Base-by-base conservation (phyloP, 2,329 filamentous ascomycete species). In the Hymenoscyphus occultus region DNA sequence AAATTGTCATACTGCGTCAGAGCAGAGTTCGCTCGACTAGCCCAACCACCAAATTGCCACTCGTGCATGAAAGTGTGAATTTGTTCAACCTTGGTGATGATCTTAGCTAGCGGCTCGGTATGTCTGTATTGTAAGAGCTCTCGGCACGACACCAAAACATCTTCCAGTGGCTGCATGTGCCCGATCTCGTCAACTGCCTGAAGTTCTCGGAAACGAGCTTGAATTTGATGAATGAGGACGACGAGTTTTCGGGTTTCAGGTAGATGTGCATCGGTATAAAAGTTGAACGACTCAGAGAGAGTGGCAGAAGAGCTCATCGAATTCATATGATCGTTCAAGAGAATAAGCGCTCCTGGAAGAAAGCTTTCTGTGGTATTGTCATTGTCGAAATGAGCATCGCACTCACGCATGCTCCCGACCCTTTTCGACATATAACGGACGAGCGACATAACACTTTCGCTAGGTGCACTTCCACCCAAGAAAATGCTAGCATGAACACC, bases 1-100 rank as follows among this genome's bases (percentile, higher is more conserved):
- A 98, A 79, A 56, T 87, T 84, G 67, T 96, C 89, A 70, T 96
- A 93, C 1, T 93, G 80, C 10, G 82, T 76, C 0, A 84, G 82
- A 1, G 89, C 90, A 10, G 86, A 90, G 75, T 91, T 91, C 45
- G 90, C 86, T 68, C 87, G 87, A 79, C 92, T 96, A 2, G 94
- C 93, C 77, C 97, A 93, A 54, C 90, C 88, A 40, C 86, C 86
- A 74, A 87, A 87, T 76, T 99, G 93, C 95, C 95, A 99, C 77
- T 98, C 93, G 68, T 97, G 89, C 59, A 99, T 86, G 69, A 90
- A 88, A 0, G 83, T 84, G 77, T 98, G 91, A 4, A 99, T 82
- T 69, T 94, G 92, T 77, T 99, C 96, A 2, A 95, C 84, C 74
- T 90, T 92, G 1, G 90, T 91, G 61, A 99, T 85, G 64, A 96